A percentile compares a stretch with the other conserved stretches of the same genome.
Evolutionary conservation across 2,329 filamentous ascomycete species (phyloP).

Genomic region (Elsinoe perseae): DNA sequence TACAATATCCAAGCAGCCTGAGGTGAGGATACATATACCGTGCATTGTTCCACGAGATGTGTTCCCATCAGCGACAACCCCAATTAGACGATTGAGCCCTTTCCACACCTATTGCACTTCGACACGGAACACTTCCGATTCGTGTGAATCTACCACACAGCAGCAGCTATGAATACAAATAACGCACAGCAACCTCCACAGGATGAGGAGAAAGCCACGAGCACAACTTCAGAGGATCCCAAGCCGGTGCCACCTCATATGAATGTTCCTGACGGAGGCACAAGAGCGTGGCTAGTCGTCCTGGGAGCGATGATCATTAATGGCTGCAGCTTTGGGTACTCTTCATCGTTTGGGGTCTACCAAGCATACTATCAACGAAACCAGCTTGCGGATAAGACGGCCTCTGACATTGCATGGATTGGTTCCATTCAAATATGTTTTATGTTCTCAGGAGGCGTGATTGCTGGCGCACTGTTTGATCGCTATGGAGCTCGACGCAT

Average conservation of each 20-base stretch:
- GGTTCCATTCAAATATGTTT: slow-evolving; percentile 42
- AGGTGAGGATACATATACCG: no score
- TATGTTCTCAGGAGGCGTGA: slow-evolving; percentile 40
- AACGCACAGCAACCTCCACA: neutral
- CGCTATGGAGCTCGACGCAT: slow-evolving; percentile 35
- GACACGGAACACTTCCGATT: no score
- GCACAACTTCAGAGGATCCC: neutral
- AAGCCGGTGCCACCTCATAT: neutral
- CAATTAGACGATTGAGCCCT: no score
- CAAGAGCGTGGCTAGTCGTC: slow-evolving; percentile 17
- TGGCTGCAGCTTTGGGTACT: slow-evolving; percentile 16
- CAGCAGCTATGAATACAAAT: neutral
- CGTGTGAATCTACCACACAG: neutral
- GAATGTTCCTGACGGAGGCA: slow-evolving; percentile 16
- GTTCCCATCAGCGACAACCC: no score
- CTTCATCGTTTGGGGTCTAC: slow-evolving; percentile 18
- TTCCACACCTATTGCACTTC: no score
- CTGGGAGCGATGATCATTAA: slow-evolving; percentile 15
- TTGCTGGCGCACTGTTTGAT: slow-evolving; percentile 44
- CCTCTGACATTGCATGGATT: slow-evolving; percentile 40
- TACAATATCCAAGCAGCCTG: no score
- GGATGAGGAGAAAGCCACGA: slow-evolving; percentile 9
- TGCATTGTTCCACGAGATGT: neutral
- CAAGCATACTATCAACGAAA: slow-evolving; percentile 17
- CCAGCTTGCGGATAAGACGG: neutral